A percentile compares a stretch with the other conserved stretches of the same genome.
phyloP scores from a whole-genome alignment of 2,329 filamentous ascomycete genomes.

The Huntiella decipiens region DNA sequence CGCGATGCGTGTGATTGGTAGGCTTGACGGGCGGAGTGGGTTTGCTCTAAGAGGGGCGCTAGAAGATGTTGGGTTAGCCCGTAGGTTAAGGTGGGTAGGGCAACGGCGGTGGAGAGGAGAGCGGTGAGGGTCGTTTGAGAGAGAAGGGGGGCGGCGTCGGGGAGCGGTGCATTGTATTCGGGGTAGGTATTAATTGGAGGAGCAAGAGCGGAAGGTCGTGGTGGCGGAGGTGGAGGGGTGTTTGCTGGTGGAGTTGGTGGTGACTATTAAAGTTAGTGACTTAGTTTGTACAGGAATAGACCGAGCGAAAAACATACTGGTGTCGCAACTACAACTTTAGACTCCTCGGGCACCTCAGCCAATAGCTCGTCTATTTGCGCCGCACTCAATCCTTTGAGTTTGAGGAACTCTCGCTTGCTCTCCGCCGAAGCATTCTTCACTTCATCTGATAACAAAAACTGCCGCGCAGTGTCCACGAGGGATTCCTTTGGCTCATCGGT shows the following conservation, averaged over 20 bases:
- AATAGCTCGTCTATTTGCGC: slow-evolving; percentile 53
- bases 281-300: neutral
- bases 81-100: slow-evolving; percentile 45
- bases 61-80: slow-evolving; percentile 52
- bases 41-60: slow-evolving; percentile 36
- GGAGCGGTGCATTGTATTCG: slow-evolving; percentile 43
- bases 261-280: neutral
- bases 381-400: slow-evolving; percentile 52
- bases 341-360: slow-evolving; percentile 9
- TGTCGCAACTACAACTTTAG: neutral
- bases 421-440: slow-evolving; percentile 51
- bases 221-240: neutral
- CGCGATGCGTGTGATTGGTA: slow-evolving; percentile 29
- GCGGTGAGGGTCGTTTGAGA: slow-evolving; percentile 39
- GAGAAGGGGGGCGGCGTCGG: slow-evolving; percentile 39
- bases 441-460: slow-evolving; percentile 56
- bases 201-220: slow-evolving; percentile 6
- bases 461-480: slow-evolving; percentile 43
- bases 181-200: slow-evolving; percentile 46
- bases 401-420: slow-evolving; percentile 58
- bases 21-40: slow-evolving; percentile 33
- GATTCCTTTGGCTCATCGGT: neutral
- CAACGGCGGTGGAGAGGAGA: slow-evolving; percentile 37
- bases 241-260: neutral
- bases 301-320: too few relatives aligned